Conservation (phyloP, 352 stramenopile species). For the Phytophthora meadii region DNA sequence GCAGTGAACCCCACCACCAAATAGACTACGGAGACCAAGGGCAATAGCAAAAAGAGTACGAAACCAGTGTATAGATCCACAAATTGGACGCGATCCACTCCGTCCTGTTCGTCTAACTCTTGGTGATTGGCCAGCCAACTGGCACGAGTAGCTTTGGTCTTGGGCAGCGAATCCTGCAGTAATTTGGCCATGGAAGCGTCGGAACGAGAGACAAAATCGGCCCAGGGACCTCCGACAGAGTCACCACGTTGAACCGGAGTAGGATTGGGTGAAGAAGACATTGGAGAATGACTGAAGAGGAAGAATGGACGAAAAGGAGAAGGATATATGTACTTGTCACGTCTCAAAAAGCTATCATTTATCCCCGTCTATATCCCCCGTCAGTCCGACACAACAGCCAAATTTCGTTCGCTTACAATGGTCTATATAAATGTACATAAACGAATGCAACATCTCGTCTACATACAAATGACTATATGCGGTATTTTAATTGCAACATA, state of each 20-base stretch:
- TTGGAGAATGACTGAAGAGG: slow-evolving; percentile 4
- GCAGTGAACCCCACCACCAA: slow-evolving; percentile 20
- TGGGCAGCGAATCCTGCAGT: slow-evolving; percentile 41
- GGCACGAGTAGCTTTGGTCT: slow-evolving; percentile 37
- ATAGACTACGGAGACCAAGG: slow-evolving; percentile 22
- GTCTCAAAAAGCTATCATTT: no score
- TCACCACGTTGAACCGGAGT: not conserved
- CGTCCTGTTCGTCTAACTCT: slow-evolving; percentile 32
- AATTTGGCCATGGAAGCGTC: slow-evolving; percentile 49
- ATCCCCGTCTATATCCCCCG: no score
- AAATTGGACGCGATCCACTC: slow-evolving; percentile 24
- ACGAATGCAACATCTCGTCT: not conserved
- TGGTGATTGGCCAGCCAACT: slow-evolving; percentile 40
- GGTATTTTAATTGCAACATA: not conserved
- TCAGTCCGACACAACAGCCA: no score
- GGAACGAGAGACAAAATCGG: slow-evolving; percentile 40
- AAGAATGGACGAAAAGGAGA: no score
- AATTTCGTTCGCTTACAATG: no score
- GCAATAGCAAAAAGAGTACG: slow-evolving; percentile 28
- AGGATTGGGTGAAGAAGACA: slow-evolving; percentile 14
- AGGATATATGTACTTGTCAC: no score
- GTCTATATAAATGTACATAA: slow-evolving; percentile 9
- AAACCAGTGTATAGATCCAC: slow-evolving; percentile 40
- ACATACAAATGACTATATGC: slow-evolving; percentile 25
- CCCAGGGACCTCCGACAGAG: slow-evolving; percentile 39